Evolutionary conservation across 306 rosid species (phyloP).

Genomic region (Geum urbanum): DNA sequence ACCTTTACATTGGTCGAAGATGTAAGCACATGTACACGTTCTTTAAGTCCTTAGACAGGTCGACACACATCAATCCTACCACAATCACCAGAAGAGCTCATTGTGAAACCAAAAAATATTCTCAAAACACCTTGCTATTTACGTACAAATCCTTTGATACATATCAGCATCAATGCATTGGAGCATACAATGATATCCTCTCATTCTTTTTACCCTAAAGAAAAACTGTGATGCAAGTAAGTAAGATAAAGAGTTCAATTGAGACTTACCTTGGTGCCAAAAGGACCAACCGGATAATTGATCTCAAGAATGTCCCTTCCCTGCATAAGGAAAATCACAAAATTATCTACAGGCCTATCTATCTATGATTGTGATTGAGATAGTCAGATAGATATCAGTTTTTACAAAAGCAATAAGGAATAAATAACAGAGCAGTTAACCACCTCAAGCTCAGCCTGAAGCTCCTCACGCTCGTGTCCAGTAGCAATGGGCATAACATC

Average conservation of each 20-base stretch:
- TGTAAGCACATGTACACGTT: not conserved
- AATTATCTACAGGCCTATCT: no score
- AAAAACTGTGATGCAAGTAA: not conserved
- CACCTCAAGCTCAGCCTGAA: constrained; percentile 40
- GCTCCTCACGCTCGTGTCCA: constrained; percentile 42
- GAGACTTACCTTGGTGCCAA: constrained; percentile 40
- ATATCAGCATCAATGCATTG: no score
- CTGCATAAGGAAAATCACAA: constrained; percentile 25
- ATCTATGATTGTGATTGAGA: no score
- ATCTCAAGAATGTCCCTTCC: constrained; percentile 43
- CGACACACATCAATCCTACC: not conserved
- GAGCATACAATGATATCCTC: no score
- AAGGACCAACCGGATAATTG: constrained; percentile 40
- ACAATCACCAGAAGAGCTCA: not conserved
- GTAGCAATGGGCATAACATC: constrained; percentile 35
- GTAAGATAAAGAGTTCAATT: not conserved
- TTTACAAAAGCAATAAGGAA: not conserved
- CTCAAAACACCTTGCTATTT: not conserved
- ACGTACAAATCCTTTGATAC: no score
- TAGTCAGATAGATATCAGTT: not conserved
- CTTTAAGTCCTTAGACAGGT: not conserved
- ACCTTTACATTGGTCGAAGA: not conserved
- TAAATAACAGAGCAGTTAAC: constrained; percentile 8
- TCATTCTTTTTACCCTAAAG: not conserved
- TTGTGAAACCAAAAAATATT: no score